Percentiles rank a stretch among this genome's conserved stretches.
phyloP scores from a whole-genome alignment of 352 stramenopile genomes.

The Pythium rishiriense region DNA sequence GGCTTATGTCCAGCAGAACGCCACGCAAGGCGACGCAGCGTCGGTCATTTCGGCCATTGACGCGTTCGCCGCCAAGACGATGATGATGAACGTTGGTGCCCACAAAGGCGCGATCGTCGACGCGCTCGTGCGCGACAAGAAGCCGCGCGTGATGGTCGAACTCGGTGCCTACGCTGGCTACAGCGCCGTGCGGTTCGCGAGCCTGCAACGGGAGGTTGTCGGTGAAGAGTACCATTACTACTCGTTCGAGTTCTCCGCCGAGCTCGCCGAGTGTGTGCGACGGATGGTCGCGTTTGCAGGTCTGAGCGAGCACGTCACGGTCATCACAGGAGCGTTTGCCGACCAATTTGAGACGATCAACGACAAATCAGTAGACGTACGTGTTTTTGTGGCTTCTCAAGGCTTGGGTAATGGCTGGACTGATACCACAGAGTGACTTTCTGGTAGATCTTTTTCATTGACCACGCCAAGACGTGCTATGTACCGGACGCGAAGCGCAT shows the following conservation, averaged over 20 bases:
- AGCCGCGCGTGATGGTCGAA: slow-evolving; percentile 41
- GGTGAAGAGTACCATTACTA: slow-evolving; percentile 33
- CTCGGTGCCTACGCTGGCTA: slow-evolving; percentile 45
- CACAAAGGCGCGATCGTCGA: slow-evolving; percentile 45
- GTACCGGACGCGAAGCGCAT: slow-evolving; percentile 21
- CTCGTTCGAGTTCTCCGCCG: slow-evolving; percentile 45
- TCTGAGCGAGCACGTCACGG: slow-evolving; percentile 16
- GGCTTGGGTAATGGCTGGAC: neutral
- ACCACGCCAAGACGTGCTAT: slow-evolving; percentile 22
- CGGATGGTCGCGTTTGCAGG: slow-evolving; percentile 22
- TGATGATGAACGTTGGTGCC: slow-evolving; percentile 51
- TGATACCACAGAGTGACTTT: neutral
- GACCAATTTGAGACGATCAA: slow-evolving; percentile 12
- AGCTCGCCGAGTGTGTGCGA: neutral
- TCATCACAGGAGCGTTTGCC: slow-evolving; percentile 20
- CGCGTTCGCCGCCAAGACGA: slow-evolving; percentile 33
- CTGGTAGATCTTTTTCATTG: slow-evolving; percentile 22
- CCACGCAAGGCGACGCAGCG: slow-evolving; percentile 30
- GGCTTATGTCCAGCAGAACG: slow-evolving; percentile 41
- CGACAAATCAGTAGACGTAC: slow-evolving; percentile 17
- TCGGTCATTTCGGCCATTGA: slow-evolving; percentile 45
- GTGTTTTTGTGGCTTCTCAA: slow-evolving; percentile 14
- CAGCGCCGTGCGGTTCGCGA: slow-evolving; percentile 46
- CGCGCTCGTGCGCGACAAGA: slow-evolving; percentile 38
- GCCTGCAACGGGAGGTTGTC: slow-evolving; percentile 30